These are phyloP conservation scores for Puccinellia tenuiflora DNA, from an alignment of 176 grass and related monocot genomes.

Conservation along the genomic window DNA sequence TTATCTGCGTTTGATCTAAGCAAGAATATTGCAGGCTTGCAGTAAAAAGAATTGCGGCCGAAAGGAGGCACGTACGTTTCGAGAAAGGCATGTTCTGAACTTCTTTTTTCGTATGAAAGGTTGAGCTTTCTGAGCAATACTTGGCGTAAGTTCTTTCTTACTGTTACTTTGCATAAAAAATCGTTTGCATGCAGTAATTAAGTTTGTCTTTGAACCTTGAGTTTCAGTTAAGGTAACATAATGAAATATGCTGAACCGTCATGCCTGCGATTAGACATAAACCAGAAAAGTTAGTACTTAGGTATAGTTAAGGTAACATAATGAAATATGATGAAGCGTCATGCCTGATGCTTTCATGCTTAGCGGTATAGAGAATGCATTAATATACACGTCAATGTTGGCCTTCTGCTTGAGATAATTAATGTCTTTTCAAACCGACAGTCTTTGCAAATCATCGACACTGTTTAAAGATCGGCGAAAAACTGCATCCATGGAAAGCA, in stretches of 20 bases:
- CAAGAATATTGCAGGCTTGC: not conserved
- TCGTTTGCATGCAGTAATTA: not conserved
- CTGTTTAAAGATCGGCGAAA: not conserved
- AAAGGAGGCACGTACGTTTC: not conserved
- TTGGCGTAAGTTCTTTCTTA: not conserved
- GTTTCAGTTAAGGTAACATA: too few species aligned
- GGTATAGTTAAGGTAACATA: too few species aligned
- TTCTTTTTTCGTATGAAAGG: not conserved
- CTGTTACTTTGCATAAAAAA: not conserved
- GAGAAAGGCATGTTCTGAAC: not conserved
- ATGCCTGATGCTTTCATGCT: too few species aligned
- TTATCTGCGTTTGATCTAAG: slow-evolving; percentile 27
- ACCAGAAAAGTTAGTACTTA: too few species aligned
- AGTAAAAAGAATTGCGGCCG: slow-evolving; percentile 1
- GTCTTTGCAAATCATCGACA: not conserved
- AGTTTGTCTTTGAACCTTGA: too few species aligned
- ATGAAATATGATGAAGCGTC: too few species aligned
- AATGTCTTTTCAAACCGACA: too few species aligned
- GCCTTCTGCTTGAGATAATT: too few species aligned
- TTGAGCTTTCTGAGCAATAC: not conserved
- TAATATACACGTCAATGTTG: too few species aligned
- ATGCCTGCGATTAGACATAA: too few species aligned
- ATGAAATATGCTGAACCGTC: too few species aligned
- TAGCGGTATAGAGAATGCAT: too few species aligned
- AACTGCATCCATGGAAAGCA: not conserved